A percentile compares a stretch with the other conserved stretches of the same genome.
phyloP scores from a whole-genome alignment of 306 rosid genomes.

The Senna tora region DNA sequence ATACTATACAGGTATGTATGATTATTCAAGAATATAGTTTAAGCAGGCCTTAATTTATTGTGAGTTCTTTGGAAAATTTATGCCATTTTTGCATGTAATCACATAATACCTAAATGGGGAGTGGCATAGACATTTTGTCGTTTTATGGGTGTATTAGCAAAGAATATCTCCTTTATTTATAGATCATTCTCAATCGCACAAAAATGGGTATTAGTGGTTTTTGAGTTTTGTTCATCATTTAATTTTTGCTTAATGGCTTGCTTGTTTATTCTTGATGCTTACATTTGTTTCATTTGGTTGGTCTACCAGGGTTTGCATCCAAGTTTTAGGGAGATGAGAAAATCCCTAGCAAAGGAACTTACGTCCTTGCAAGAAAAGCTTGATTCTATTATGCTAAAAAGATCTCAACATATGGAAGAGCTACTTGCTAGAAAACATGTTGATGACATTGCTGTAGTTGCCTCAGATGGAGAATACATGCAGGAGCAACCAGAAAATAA shows the following conservation, averaged over 20 bases:
- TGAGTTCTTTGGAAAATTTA: not conserved
- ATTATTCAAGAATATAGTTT: not conserved
- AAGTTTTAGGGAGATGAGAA: conserved; percentile 68
- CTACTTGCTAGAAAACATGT: not conserved
- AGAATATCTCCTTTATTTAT: no score
- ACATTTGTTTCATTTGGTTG: not conserved
- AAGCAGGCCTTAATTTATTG: not conserved
- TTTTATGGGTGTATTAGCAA: not conserved
- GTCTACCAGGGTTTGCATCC: conserved; percentile 67
- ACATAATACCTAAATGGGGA: no score
- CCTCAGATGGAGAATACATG: not conserved
- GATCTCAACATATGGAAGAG: conserved; percentile 35
- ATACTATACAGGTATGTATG: conserved; percentile 70
- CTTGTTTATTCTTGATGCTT: not conserved
- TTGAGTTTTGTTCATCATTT: not conserved
- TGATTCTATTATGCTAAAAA: conserved; percentile 46
- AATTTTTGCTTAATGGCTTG: not conserved
- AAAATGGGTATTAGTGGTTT: not conserved
- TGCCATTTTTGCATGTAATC: not conserved
- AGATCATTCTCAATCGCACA: not conserved
- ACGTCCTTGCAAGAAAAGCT: conserved; percentile 69
- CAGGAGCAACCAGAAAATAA: conserved; percentile 34
- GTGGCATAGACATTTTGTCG: no score
- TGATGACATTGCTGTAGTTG: conserved; percentile 18
- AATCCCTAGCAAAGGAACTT: conserved; percentile 85